phyloP scores from a whole-genome alignment of 352 stramenopile species.

The Pilasporangium apinafurcum region DNA sequence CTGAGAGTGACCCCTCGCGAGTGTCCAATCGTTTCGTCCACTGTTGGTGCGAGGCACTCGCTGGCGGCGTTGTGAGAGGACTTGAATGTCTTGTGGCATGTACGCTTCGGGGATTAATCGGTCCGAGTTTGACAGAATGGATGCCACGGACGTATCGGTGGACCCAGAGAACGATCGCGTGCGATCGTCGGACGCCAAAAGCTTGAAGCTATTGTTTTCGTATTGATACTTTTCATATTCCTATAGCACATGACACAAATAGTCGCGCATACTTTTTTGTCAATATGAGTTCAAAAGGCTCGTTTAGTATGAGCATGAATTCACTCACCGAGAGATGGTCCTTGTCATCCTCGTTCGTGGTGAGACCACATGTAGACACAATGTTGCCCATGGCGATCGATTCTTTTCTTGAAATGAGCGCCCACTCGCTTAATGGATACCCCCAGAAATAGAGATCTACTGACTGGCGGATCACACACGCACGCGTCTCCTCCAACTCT shows the following conservation, averaged over 20 bases:
- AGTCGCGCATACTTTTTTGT: not conserved
- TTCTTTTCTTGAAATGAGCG: conserved; percentile 2
- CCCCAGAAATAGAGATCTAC: no score
- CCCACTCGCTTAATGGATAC: no score
- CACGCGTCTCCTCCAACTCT: no score
- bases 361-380: conserved; percentile 34
- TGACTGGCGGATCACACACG: no score
- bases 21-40: no score
- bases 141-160: conserved; percentile 45
- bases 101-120: conserved; percentile 52
- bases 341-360: conserved; percentile 5
- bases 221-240: conserved; percentile 8
- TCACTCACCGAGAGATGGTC: conserved; percentile 16
- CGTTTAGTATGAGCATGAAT: no score
- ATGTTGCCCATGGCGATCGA: conserved; percentile 18
- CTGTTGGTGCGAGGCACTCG: conserved; percentile 13
- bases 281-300: not conserved
- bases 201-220: conserved; percentile 26
- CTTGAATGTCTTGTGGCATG: conserved; percentile 57
- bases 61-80: conserved; percentile 43
- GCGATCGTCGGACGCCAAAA: conserved; percentile 11
- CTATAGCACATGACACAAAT: no score
- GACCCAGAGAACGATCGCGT: conserved; percentile 27
- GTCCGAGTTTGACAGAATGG: conserved; percentile 57
- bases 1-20: no score